Evolutionary conservation across 805 yeast genomes (phyloP), one percentile per base, ranked within the genome.

Genomic region (Kodamaea fukazawae): DNA sequence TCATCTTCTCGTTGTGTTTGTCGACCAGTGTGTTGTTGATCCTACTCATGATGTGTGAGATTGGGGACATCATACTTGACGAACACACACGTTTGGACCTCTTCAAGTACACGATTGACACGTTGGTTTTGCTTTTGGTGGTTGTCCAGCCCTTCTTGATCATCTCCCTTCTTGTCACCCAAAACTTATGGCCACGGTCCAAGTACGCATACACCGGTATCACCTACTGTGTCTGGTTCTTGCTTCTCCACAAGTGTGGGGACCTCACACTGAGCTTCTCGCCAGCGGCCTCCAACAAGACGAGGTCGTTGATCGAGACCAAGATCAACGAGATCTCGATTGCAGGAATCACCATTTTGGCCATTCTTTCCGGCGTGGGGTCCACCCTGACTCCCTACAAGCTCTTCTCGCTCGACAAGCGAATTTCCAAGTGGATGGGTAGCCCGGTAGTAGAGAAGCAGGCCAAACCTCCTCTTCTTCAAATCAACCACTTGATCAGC

Each of bases 351-450:
- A 61, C 75, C n/a, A 65, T 72, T 36, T 62, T 76, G 38, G 75
- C 79, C 0, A 46, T 72, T 1, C 55, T 76, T 13, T 74, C 77
- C 8, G 81, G 81, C 2, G 64, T 76, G 31, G 81, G 80, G 1
- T 70, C 76, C 5, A 56, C 71, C 10, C 66, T 76, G 30, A 72
- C 77, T 0, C 70, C 78, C 7, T 66, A 57, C 45, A 53, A 57
- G 20, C 40, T 50, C 20, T 50, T 58, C 27, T 33, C 44, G 3
- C 8, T 47, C 4, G 52, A 45, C 15, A 16, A 10, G 18, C 36
- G 35, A 26, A 11, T 45, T 12, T 31, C 29, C 23, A 20, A 17
- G n/a, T 11, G 39, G 13, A 18, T 36, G 15, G n/a, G 22, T 4
- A 12, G 18, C 8, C 25, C 17, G 3, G 10, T 11, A 10, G 14